Evolutionary conservation across 331 rosid genomes (phyloP), one percentile per base, ranked within the genome.

Genomic region (Quercus phellos): DNA sequence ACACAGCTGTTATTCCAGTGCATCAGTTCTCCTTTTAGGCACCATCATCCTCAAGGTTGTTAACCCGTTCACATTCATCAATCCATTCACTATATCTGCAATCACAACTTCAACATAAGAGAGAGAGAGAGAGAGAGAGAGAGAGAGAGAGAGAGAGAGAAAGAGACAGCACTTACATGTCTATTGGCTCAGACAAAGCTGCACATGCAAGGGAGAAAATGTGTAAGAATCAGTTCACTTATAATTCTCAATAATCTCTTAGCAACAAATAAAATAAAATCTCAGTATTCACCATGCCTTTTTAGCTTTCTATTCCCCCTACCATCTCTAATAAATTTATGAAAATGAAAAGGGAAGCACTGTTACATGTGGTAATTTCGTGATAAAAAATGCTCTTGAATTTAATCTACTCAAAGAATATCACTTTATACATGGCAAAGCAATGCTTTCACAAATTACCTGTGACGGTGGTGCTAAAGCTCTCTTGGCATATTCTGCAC

Each of bases 21-120:
- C 60, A 53, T 61, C 61, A 1, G 34, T 18, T 8, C 46, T 8
- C 9, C 79, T n/a, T 77, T 82, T 89, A 88, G 8, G 92, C 89
- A 56, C 85, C 94, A 10, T 91, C 94, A 34, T 93, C 98, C 68
- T 93, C 98, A 68, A 72, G 81, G 75, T 56, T 85, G 89, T 93
- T 93, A 74, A 91, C 98, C 78, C 89, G 88, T 74, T 91, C 98
- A 5, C 98, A 93, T 90, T 93, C 98, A 43, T 93, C 98, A 58
- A 93, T 93, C 98, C 98, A 93, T 82, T 91, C 98, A 0, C 96
- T 93, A 79, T 93, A 93, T 90, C 98, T 93, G 89, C 74, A 85
- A 27, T 60, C 73, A 78, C 43, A 83, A 71, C 7, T 72, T 22
- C 74, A 64, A 60, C 29, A 53, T n/a, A 26, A 4, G 77, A 16